Evolutionary conservation across 352 stramenopile genomes (phyloP).

Genomic region (Phytophthora syringae): DNA sequence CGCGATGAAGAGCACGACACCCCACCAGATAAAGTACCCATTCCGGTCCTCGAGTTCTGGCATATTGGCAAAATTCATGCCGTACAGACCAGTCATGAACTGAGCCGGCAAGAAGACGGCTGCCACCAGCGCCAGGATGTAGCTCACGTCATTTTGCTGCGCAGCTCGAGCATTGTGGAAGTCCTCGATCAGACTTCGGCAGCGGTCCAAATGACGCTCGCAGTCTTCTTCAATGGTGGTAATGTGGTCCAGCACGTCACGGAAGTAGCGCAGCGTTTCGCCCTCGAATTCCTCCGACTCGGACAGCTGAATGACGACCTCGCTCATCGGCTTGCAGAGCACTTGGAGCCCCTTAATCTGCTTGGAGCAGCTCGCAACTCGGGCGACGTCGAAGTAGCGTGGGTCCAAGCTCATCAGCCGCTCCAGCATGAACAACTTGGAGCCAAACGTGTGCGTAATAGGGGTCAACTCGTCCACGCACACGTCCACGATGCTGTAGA

Average conservation of each 20-base stretch:
- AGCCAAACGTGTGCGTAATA: slow-evolving; percentile 75
- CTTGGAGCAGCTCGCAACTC: slow-evolving; percentile 60
- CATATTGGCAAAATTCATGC: slow-evolving; percentile 92
- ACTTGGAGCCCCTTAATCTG: slow-evolving; percentile 81
- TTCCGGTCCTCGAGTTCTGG: slow-evolving; percentile 78
- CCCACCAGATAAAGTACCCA: slow-evolving; percentile 87
- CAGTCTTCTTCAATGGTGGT: slow-evolving; percentile 83
- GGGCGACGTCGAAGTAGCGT: slow-evolving; percentile 63
- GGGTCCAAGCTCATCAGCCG: slow-evolving; percentile 59
- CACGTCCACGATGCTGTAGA: slow-evolving; percentile 83
- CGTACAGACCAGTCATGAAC: slow-evolving; percentile 87
- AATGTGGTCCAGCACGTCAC: slow-evolving; percentile 86
- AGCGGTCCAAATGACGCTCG: slow-evolving; percentile 77
- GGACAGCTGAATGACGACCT: slow-evolving; percentile 71
- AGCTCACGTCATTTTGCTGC: slow-evolving; percentile 81
- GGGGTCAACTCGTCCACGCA: slow-evolving; percentile 83
- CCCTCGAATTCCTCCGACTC: slow-evolving; percentile 75
- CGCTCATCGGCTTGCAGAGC: slow-evolving; percentile 75
- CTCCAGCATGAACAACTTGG: slow-evolving; percentile 78
- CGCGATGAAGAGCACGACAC: slow-evolving; percentile 58
- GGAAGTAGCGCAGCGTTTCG: slow-evolving; percentile 80
- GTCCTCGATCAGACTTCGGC: slow-evolving; percentile 69
- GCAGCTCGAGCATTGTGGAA: slow-evolving; percentile 68
- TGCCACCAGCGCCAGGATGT: slow-evolving; percentile 78
- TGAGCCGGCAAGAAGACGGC: slow-evolving; percentile 84